These are phyloP conservation scores for Neoboletus subvelutipes DNA, from an alignment of 768 basidiomycete genomes.

Conservation along the genomic window DNA sequence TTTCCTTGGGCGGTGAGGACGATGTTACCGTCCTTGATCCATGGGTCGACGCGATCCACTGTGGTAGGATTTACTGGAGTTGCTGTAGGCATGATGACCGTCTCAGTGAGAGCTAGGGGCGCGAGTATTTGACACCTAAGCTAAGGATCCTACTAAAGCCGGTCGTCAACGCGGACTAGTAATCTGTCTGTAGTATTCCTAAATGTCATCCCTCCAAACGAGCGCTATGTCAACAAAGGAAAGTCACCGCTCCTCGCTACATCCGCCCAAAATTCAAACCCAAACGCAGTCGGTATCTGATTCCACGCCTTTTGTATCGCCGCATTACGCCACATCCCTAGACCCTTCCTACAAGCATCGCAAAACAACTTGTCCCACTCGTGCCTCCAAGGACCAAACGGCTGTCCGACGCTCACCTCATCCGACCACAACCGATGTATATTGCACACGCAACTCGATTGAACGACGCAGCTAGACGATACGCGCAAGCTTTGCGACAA, in stretches of 20 bases:
- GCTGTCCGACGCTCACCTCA: neutral
- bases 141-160: too few relatives aligned
- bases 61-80: neutral
- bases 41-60: neutral
- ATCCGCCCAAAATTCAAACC: conserved; percentile 13
- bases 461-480: conserved; percentile 2
- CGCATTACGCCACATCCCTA: neutral
- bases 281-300: conserved; percentile 8
- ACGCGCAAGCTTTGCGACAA: conserved; percentile 1
- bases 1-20: conserved; percentile 3
- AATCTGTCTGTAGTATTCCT: too few relatives aligned
- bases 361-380: conserved; percentile 20
- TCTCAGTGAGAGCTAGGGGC: neutral
- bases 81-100: conserved; percentile 1
- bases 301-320: conserved; percentile 14
- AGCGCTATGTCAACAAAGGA: neutral
- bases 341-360: conserved; percentile 1
- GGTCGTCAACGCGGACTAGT: too few relatives aligned
- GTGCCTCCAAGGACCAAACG: conserved; percentile 12
- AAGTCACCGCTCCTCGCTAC: neutral
- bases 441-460: conserved; percentile 1
- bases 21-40: conserved; percentile 2
- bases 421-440: conserved; percentile 9
- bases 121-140: too few relatives aligned
- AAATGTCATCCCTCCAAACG: neutral